phyloP scores from a whole-genome alignment of 768 basidiomycete species.

The Tephrocybe sp. region DNA sequence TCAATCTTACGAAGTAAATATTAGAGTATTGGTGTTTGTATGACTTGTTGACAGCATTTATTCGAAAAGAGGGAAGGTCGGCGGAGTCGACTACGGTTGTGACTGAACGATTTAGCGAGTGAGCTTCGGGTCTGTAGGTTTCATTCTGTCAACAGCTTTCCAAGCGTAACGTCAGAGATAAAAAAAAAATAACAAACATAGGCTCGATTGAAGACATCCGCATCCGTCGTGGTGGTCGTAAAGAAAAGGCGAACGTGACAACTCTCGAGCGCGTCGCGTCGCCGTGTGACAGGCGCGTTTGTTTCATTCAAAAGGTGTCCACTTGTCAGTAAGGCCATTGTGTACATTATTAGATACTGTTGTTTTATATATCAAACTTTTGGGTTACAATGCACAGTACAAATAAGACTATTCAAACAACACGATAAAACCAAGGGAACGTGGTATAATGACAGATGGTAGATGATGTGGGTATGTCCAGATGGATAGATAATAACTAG shows the following conservation, averaged over 20 bases:
- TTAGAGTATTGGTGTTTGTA: conserved; percentile 58
- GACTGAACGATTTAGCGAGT: conserved; percentile 28
- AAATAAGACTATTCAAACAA: background rate
- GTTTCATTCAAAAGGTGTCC: background rate
- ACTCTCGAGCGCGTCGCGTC: conserved; percentile 13
- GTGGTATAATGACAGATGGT: conserved; percentile 6
- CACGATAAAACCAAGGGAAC: background rate
- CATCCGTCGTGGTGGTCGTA: background rate
- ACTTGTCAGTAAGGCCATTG: too few relatives aligned
- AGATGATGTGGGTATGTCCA: conserved; percentile 6
- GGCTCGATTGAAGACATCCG: conserved; percentile 13
- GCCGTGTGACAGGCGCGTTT: conserved; percentile 10
- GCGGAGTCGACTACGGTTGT: conserved; percentile 36
- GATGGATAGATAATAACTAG: background rate
- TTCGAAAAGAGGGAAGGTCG: conserved; percentile 43
- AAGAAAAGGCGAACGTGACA: conserved; percentile 4
- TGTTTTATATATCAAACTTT: background rate
- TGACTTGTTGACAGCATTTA: conserved; percentile 39
- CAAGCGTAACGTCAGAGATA: background rate
- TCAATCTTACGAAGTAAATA: conserved; percentile 50
- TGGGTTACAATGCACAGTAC: background rate
- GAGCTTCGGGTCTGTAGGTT: conserved; percentile 20
- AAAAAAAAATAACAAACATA: conserved; percentile 6
- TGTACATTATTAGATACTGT: background rate
- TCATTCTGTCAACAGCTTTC: background rate